These are phyloP conservation scores for Trematosphaeria pertusa DNA, from an alignment of 2,329 filamentous ascomycete genomes.

Conservation along the genomic window DNA sequence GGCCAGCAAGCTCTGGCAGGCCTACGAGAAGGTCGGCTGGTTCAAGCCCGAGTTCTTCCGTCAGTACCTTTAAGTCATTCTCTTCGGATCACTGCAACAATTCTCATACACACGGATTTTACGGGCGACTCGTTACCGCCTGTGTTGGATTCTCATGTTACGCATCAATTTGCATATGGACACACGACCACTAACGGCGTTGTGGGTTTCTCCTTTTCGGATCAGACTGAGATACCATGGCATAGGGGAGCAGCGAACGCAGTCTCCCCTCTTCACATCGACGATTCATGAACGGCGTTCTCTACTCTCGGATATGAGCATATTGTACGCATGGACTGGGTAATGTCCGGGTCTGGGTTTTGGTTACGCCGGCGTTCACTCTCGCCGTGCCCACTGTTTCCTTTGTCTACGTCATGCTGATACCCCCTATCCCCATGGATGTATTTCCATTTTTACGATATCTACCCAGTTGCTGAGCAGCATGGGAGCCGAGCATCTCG, in stretches of 20 bases:
- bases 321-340: slow-evolving; percentile 28
- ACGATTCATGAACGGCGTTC: slow-evolving; percentile 43
- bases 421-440: slow-evolving; percentile 34
- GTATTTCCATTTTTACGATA: slow-evolving; percentile 15
- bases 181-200: slow-evolving; percentile 26
- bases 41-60: slow-evolving; percentile 65
- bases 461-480: slow-evolving; percentile 12
- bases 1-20: slow-evolving; percentile 88
- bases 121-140: neutral
- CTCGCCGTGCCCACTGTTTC: slow-evolving; percentile 18
- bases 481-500: slow-evolving; percentile 9
- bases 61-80: slow-evolving; percentile 47
- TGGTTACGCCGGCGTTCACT: slow-evolving; percentile 17
- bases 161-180: slow-evolving; percentile 34
- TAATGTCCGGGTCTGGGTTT: slow-evolving; percentile 15
- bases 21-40: slow-evolving; percentile 88
- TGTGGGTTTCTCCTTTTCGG: slow-evolving; percentile 19
- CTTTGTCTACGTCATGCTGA: slow-evolving; percentile 33
- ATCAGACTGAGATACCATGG: slow-evolving; percentile 30
- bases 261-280: slow-evolving; percentile 19
- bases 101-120: slow-evolving; percentile 1
- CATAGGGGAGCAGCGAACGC: slow-evolving; percentile 20
- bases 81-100: slow-evolving; percentile 1
- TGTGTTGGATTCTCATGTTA: slow-evolving; percentile 10
- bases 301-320: slow-evolving; percentile 16